Percentiles rank a stretch among this genome's conserved stretches.
phyloP scores from a whole-genome alignment of 2,329 filamentous ascomycete genomes.

The Alternaria sp. region DNA sequence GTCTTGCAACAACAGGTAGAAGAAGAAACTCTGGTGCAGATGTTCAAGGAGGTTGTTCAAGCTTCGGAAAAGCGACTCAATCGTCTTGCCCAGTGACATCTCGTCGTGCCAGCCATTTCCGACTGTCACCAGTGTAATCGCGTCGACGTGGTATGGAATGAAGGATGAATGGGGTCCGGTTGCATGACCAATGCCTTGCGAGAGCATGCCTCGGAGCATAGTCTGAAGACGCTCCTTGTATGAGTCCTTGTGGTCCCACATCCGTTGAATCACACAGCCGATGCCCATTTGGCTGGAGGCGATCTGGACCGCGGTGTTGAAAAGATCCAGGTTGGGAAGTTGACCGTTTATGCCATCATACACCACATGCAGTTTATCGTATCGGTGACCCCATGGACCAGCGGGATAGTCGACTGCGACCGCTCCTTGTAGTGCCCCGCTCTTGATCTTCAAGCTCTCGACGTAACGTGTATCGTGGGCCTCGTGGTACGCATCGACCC shows the following conservation, averaged over 20 bases:
- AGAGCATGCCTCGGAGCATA: conserved; percentile 90
- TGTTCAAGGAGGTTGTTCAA: conserved; percentile 97
- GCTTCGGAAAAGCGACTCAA: conserved; percentile 90
- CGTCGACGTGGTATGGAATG: conserved; percentile 97
- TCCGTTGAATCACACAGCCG: conserved; percentile 80
- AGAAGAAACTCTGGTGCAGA: conserved; percentile 98
- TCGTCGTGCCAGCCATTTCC: conserved; percentile 96
- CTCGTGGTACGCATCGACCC: conserved; percentile 97
- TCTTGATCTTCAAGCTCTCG: conserved; percentile 82
- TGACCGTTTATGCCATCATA: conserved; percentile 98
- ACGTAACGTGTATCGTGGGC: conserved; percentile 76
- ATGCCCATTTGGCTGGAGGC: conserved; percentile 93
- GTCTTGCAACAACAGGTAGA: conserved; percentile 90
- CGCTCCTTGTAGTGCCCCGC: conserved; percentile 89
- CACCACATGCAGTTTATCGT: conserved; percentile 86
- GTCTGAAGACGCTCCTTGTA: conserved; percentile 85
- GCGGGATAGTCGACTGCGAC: conserved; percentile 89
- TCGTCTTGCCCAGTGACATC: conserved; percentile 87
- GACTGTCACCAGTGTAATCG: conserved; percentile 88
- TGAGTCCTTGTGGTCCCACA: conserved; percentile 76
- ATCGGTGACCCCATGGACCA: conserved; percentile 72
- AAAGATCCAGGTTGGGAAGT: conserved; percentile 90
- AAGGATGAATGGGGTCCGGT: conserved; percentile 94
- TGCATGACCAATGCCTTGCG: conserved; percentile 86
- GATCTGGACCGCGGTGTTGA: conserved; percentile 91